A percentile compares a stretch with the other conserved stretches of the same genome.
Conservation (phyloP, 23 red algal genomes). For the Gracilaria vermiculophylla region DNA sequence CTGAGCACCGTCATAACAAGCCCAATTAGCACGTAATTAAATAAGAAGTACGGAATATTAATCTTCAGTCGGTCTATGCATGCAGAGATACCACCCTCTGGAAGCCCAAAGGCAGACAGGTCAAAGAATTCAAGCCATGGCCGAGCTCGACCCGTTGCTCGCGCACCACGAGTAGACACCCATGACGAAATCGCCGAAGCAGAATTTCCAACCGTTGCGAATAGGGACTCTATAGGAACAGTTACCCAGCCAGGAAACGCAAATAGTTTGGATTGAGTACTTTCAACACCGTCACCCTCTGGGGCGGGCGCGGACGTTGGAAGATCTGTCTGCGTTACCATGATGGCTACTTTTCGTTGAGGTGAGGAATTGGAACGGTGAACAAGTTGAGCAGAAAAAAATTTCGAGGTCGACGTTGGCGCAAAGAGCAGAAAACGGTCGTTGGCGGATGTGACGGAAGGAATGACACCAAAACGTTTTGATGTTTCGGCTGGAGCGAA, state of each 20-base stretch:
- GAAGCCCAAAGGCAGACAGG: slow-evolving; percentile 37
- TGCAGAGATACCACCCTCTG: slow-evolving; percentile 24
- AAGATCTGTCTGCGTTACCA: not conserved
- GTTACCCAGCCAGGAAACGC: slow-evolving; percentile 6
- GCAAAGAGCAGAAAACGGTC: too few relatives aligned
- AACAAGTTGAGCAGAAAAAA: not conserved
- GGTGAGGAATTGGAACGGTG: not conserved
- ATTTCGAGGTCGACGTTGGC: not conserved
- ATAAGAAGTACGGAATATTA: slow-evolving; percentile 47
- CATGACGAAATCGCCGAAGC: slow-evolving; percentile 8
- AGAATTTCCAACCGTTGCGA: not conserved
- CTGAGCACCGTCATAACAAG: slow-evolving; percentile 15
- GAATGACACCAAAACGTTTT: too few relatives aligned
- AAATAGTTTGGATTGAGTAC: not conserved
- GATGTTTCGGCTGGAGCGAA: too few relatives aligned
- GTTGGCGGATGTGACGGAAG: too few relatives aligned
- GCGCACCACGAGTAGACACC: slow-evolving; percentile 13
- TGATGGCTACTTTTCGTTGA: not conserved
- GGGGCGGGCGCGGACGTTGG: not conserved
- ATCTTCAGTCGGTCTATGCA: slow-evolving; percentile 32
- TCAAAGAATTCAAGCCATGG: slow-evolving; percentile 69
- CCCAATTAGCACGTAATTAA: slow-evolving; percentile 52
- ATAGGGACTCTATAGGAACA: slow-evolving; percentile 4
- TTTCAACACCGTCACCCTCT: not conserved
- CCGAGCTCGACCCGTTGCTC: slow-evolving; percentile 34